phyloP scores from a whole-genome alignment of 129 eudicot genomes.

The Flaveria brownii region DNA sequence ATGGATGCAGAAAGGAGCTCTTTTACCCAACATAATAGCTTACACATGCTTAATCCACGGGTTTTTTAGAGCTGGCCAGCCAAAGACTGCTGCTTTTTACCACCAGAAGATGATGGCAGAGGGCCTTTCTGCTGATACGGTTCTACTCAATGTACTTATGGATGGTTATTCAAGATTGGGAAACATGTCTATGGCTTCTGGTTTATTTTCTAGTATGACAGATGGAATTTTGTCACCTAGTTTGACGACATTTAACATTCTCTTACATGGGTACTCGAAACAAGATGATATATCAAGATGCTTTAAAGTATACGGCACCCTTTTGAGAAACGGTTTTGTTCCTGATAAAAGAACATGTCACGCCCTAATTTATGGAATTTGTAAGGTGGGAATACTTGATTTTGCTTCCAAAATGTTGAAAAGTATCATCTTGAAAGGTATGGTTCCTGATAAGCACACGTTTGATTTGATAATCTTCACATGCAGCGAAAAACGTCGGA shows the following conservation, averaged over 20 bases:
- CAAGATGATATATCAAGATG: constrained; percentile 46
- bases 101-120: constrained; percentile 53
- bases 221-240: constrained; percentile 40
- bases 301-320: constrained; percentile 48
- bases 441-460: constrained; percentile 47
- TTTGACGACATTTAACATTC: constrained; percentile 84
- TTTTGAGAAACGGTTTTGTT: constrained; percentile 53
- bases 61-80: constrained; percentile 57
- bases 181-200: constrained; percentile 39
- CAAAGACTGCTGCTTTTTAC: constrained; percentile 57
- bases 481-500: constrained; percentile 57
- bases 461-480: constrained; percentile 58
- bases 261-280: constrained; percentile 72
- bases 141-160: constrained; percentile 67
- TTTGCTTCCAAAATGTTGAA: constrained; percentile 66
- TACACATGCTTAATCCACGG: constrained; percentile 71
- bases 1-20: constrained; percentile 42
- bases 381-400: constrained; percentile 62
- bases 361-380: constrained; percentile 62
- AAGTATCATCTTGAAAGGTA: constrained; percentile 61
- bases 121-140: constrained; percentile 53
- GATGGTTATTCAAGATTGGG: constrained; percentile 79
- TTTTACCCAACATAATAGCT: constrained; percentile 47
- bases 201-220: constrained; percentile 49
- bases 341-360: constrained; percentile 79